Evolutionary conservation across 306 rosid species (phyloP), one percentile per base, ranked within the genome.

Genomic region (Castanea crenata): DNA sequence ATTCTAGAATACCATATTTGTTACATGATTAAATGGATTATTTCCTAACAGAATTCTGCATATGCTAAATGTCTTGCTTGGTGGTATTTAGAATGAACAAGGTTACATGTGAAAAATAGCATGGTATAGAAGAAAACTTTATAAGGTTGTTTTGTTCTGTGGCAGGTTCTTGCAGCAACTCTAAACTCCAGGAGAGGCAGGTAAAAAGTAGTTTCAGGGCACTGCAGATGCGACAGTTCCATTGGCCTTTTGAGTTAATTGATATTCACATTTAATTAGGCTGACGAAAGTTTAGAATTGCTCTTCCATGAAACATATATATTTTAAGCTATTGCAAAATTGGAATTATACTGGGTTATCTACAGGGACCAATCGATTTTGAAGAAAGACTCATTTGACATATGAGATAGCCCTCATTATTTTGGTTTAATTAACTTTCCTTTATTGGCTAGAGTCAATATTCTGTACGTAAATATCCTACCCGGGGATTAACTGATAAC

Each of bases 161-260:
- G 61, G 21, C 87, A 92, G 99, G 97, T 91, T 84, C 93, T 94
- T 79, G 99, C 97, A 57, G 99, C 97, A 77, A 92, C 97, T 77
- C 99, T 23, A 94, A 90, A 92, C 99, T 59, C 97, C 97, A 32
- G 98, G 98, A 46, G 97, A 74, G 86, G 88, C 85, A 32, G 97
- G 98, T 72, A 80, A 92, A 83, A 90, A 5, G 68, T 94, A 97
- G 99, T 94, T 94, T 85, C 97, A 82, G 81, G 99, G 97, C 52
- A 91, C 97, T 55, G 99, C 99, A 74, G 97, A 94, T 78, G 99
- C 55, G 99, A n/a, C 99, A 94, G 83, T 94, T 94, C 87, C 97
- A 94, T 81, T 94, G 98, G 95, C 97, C 91, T 78, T 94, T 94
- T 80, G 98, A 94, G 98, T 97, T 92, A 82, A 67, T n/a, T 67